A percentile compares a stretch with the other conserved stretches of the same genome.
Conservation (phyloP, 495 filamentous ascomycete species). For the Copromyces sp. region DNA sequence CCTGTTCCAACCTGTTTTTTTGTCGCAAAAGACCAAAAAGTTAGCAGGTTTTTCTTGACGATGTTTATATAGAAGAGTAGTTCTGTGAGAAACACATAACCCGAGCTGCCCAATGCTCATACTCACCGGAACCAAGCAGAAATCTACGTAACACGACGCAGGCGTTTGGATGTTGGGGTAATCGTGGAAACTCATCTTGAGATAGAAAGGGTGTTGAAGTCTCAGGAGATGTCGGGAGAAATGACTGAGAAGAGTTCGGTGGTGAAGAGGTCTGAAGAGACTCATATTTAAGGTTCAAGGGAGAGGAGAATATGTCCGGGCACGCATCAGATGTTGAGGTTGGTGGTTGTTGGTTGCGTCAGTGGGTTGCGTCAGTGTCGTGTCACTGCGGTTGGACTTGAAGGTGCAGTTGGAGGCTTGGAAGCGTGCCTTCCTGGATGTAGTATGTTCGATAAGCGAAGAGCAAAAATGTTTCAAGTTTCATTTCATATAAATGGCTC, state of each 20-base stretch:
- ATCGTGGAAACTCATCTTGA: conserved; percentile 10
- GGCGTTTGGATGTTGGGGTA: conserved; percentile 49
- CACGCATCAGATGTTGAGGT: neutral
- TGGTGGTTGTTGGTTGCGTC: neutral
- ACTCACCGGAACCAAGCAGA: conserved; percentile 71
- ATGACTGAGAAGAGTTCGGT: neutral
- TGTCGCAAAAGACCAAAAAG: neutral
- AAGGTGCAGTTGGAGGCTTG: neutral
- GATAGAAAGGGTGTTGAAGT: neutral
- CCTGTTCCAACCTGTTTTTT: conserved; percentile 62
- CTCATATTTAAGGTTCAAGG: neutral
- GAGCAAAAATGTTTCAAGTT: neutral
- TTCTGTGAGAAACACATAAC: neutral
- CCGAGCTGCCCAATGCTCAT: too few relatives aligned
- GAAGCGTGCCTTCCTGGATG: neutral
- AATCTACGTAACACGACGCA: conserved; percentile 60
- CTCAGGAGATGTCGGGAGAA: neutral
- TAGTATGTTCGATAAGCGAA: neutral
- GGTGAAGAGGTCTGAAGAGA: neutral
- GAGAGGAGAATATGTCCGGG: neutral
- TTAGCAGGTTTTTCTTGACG: neutral
- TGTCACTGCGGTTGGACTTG: neutral
- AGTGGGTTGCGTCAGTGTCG: neutral
- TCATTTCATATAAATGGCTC: neutral
- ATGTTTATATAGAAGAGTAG: neutral